Conservation (phyloP, 306 rosid genomes). For the Pyrus bretschneideri region DNA sequence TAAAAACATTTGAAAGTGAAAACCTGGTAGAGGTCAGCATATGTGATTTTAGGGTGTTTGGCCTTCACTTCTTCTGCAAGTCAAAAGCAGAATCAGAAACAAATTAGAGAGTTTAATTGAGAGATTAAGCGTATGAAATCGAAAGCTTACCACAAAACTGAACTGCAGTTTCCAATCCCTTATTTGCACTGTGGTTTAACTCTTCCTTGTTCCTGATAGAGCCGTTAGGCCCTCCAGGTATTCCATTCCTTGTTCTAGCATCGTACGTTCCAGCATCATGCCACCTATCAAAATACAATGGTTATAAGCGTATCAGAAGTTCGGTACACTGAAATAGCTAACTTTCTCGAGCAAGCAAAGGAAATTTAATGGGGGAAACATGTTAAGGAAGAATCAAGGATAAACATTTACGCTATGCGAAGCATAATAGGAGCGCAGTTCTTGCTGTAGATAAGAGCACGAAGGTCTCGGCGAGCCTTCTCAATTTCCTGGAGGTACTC, state of each 20-base stretch:
- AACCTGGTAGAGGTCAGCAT: slow-evolving; percentile 87
- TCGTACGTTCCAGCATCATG: slow-evolving; percentile 86
- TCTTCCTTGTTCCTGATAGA: slow-evolving; percentile 56
- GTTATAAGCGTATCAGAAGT: neutral
- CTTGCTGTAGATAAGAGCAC: slow-evolving; percentile 53
- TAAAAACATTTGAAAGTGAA: neutral
- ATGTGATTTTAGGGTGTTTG: slow-evolving; percentile 54
- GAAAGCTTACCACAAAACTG: slow-evolving; percentile 53
- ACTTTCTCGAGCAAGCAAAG: neutral
- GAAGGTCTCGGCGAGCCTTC: slow-evolving; percentile 66
- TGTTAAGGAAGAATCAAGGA: neutral
- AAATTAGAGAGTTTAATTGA: neutral
- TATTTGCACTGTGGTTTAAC: slow-evolving; percentile 51
- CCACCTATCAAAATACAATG: slow-evolving; percentile 44
- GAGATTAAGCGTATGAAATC: neutral
- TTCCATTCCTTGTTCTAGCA: slow-evolving; percentile 31
- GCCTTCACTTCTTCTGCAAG: slow-evolving; percentile 61
- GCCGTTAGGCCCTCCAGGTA: slow-evolving; percentile 74
- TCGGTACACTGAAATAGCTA: neutral
- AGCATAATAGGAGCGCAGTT: slow-evolving; percentile 85
- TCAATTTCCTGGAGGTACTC: slow-evolving; percentile 53
- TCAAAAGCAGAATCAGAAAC: slow-evolving; percentile 13
- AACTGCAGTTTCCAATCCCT: slow-evolving; percentile 56
- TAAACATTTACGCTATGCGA: slow-evolving; percentile 62
- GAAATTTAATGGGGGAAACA: neutral